These are phyloP conservation scores for Chenopodium formosanum DNA, from an alignment of 148 eudicot species.

Conservation along the genomic window DNA sequence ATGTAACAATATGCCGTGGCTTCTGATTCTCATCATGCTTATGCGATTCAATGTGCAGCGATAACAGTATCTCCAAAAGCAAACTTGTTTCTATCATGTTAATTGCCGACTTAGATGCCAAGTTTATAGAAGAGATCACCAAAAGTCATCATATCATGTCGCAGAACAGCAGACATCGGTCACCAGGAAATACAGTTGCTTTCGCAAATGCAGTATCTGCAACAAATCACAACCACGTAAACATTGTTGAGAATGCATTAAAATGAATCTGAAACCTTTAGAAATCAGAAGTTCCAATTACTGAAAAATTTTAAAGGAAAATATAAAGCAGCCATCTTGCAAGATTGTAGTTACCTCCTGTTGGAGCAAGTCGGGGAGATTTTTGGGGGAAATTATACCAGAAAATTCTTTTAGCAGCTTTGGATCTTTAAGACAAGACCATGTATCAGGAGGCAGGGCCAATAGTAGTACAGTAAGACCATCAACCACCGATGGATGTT, in stretches of 20 bases:
- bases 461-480: constrained; percentile 40
- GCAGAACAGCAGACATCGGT: constrained; percentile 24
- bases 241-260: neutral
- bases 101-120: neutral
- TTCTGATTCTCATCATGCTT: neutral
- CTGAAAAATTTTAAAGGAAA: neutral
- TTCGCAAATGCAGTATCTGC: constrained; percentile 46
- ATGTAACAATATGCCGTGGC: neutral
- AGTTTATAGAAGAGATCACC: neutral
- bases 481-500: constrained; percentile 36
- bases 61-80: neutral
- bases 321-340: neutral
- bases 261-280: too few relatives aligned
- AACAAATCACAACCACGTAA: neutral
- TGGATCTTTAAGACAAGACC: constrained; percentile 36
- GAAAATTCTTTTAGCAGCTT: constrained; percentile 32
- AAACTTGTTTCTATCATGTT: neutral
- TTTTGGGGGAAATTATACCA: constrained; percentile 30
- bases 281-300: neutral
- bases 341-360: constrained; percentile 40
- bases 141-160: neutral
- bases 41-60: neutral
- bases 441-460: constrained; percentile 46
- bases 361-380: constrained; percentile 40
- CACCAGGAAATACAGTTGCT: constrained; percentile 37